Evolutionary conservation across 495 filamentous ascomycete species (phyloP).

Genomic region (Podospora sp.): DNA sequence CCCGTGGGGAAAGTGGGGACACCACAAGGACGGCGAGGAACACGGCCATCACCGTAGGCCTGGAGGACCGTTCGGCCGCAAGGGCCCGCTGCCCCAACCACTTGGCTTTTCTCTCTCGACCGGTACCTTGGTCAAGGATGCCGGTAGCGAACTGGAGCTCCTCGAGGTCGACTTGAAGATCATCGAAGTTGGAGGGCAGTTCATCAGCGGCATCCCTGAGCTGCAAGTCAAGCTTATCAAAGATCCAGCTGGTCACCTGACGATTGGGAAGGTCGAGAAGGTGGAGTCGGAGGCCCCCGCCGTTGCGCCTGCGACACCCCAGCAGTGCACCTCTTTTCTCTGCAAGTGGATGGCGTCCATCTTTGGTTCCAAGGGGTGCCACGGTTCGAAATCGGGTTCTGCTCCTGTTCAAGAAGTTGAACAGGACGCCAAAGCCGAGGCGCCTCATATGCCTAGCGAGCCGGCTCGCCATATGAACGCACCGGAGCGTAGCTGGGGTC

Average conservation of each 20-base stretch:
- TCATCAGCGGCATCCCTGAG: constrained; percentile 49
- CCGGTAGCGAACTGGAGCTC: constrained; percentile 40
- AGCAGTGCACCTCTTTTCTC: constrained; percentile 48
- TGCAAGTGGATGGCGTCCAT: constrained; percentile 49
- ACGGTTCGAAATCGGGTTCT: constrained; percentile 20
- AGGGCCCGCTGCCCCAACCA: constrained; percentile 26
- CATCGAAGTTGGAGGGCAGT: constrained; percentile 50
- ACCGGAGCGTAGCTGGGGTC: constrained; percentile 40
- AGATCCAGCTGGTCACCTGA: constrained; percentile 43
- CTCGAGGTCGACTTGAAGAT: constrained; percentile 52
- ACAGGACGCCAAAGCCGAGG: constrained; percentile 8
- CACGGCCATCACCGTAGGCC: constrained; percentile 1
- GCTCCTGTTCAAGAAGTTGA: constrained; percentile 1
- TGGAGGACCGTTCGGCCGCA: constrained; percentile 20
- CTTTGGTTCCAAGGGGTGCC: constrained; percentile 26
- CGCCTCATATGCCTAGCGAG: neutral
- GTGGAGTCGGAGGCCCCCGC: constrained; percentile 21
- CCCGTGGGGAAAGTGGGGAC: neutral
- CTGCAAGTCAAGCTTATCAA: constrained; percentile 51
- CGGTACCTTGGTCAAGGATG: constrained; percentile 31
- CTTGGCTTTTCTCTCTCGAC: constrained; percentile 45
- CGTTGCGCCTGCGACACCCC: constrained; percentile 4
- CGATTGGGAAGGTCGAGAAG: constrained; percentile 43
- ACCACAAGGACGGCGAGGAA: constrained; percentile 16
- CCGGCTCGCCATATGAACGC: constrained; percentile 15